phyloP scores from a whole-genome alignment of 1,284 basidiomycete genomes.

The Schizopora paradoxa region DNA sequence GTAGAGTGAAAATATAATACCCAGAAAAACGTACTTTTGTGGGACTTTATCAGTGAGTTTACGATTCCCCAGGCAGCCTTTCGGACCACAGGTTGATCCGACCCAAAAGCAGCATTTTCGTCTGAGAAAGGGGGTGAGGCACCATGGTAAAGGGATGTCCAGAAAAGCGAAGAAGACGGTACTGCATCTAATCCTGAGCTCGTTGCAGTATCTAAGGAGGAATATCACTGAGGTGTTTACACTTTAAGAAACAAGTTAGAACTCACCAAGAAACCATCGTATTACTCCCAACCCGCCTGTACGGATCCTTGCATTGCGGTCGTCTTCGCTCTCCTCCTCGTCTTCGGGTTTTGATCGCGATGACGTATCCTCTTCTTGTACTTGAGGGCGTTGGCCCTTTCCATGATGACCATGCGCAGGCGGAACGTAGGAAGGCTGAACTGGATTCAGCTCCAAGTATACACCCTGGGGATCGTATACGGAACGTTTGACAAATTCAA shows the following conservation, averaged over 20 bases:
- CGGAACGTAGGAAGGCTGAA: conserved; percentile 35
- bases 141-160: conserved; percentile 51
- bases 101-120: conserved; percentile 30
- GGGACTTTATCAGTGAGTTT: conserved; percentile 36
- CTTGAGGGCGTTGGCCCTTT: conserved; percentile 13
- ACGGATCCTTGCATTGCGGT: conserved; percentile 66
- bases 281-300: conserved; percentile 69
- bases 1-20: neutral
- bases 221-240: conserved; percentile 8
- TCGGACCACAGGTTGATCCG: conserved; percentile 61
- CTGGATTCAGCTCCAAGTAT: conserved; percentile 66
- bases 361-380: conserved; percentile 26
- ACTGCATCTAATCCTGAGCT: conserved; percentile 37
- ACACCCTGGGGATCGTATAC: conserved; percentile 64
- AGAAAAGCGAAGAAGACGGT: conserved; percentile 52
- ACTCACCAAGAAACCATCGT: conserved; percentile 58
- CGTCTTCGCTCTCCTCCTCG: conserved; percentile 59
- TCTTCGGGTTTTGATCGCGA: conserved; percentile 43
- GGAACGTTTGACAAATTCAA: conserved; percentile 48
- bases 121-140: conserved; percentile 40
- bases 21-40: conserved; percentile 37
- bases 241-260: conserved; percentile 3
- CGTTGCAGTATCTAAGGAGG: conserved; percentile 16
- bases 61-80: conserved; percentile 55
- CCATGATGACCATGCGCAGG: conserved; percentile 20